Evolutionary conservation across 2,329 filamentous ascomycete species (phyloP), one percentile per base, ranked within the genome.

Genomic region (Ophiosphaerella korrae): DNA sequence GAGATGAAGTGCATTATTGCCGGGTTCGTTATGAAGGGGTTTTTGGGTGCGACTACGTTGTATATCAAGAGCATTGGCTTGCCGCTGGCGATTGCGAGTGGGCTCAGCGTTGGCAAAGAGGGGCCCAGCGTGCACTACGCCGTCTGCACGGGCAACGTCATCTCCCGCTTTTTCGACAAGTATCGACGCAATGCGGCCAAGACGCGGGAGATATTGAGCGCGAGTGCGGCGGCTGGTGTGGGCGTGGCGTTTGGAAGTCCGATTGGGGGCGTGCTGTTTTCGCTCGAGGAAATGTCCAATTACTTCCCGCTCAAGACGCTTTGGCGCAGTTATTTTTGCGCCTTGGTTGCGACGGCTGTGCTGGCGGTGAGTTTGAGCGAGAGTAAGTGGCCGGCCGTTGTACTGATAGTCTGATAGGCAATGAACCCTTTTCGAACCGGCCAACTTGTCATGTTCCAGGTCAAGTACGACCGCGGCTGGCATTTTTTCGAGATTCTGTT

Each of bases 1-100:
- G 94, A 99, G 77, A 99, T 99, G 81, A 99, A 99, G 75, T 96
- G 92, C 75, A 97, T 99, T 70, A 96, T 99, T 68, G 94, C 93
- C 4, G 94, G 94, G 3, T 99, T 99, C 71, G 90, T 97, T 42
- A 99, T 99, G 94, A 97, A 97, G 75, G 94, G 92, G 0, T 99
- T 99, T 68, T 82, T 99, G 13, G 92, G 93, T 16, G 88, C 88
- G 64, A 92, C 91, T 84, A 97, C 94, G 5, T 79, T 99, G 29
- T 74, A 94, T 53, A 97, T 99, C 77, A 99, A 99, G 77, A 96
- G 92, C 0, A 84, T 97, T 48, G 90, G 89, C 21, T 79, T 99
- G 41, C 94, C 94, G 1, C 79, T 99, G 38, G 90, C 93, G 37
- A 99, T 99, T 71, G 92, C 89, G 11, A 97, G 92, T 1, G 94